phyloP scores from a whole-genome alignment of 2,329 filamentous ascomycete species.

The Pyricularia sp. region DNA sequence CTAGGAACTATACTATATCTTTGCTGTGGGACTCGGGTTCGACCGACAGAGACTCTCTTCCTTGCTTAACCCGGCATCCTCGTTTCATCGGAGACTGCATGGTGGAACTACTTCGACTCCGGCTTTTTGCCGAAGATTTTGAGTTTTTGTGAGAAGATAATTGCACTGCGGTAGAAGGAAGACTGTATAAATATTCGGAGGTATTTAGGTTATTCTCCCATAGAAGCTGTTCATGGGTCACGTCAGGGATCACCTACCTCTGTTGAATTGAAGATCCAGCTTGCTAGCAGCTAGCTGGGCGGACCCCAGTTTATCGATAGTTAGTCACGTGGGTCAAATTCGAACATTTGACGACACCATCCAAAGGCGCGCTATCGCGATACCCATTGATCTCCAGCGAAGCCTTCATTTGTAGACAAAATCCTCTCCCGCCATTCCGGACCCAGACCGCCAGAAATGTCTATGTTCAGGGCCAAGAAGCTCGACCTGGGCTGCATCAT shows the following conservation, averaged over 20 bases:
- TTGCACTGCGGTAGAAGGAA: background rate
- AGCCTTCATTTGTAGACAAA: background rate
- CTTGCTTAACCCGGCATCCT: background rate
- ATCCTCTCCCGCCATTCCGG: background rate
- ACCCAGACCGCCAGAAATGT: slow-evolving; percentile 43
- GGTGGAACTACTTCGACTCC: background rate
- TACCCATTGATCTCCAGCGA: background rate
- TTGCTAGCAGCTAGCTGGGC: background rate
- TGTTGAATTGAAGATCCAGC: background rate
- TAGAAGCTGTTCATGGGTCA: background rate
- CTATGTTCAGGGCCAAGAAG: slow-evolving; percentile 83
- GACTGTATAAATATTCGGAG: no score
- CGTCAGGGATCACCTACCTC: background rate
- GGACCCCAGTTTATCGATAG: background rate
- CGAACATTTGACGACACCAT: background rate
- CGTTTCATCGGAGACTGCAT: background rate
- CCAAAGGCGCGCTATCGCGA: background rate
- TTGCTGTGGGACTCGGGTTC: background rate
- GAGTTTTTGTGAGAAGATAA: background rate
- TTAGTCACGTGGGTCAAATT: background rate
- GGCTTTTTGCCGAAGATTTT: background rate
- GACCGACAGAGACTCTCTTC: background rate
- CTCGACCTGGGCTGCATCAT: slow-evolving; percentile 82
- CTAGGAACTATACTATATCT: background rate
- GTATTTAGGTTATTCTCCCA: background rate